Conservation (phyloP, 2,329 filamentous ascomycete genomes). For the Fusarium scirpi region DNA sequence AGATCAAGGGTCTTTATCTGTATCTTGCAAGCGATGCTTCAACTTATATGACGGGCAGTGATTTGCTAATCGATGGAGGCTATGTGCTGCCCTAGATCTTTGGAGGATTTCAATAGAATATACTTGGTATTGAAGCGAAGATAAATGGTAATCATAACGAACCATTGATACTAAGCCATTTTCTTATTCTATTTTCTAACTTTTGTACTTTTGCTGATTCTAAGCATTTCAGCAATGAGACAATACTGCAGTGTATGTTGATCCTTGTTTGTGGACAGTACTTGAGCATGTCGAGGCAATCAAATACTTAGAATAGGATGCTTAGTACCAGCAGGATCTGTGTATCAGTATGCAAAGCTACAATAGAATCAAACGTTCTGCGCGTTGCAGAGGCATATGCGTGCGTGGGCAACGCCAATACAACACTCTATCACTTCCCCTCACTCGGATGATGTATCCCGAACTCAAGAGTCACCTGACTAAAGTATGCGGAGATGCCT, state of each 20-base stretch:
- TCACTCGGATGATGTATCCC: conserved; percentile 26
- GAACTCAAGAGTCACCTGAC: conserved; percentile 22
- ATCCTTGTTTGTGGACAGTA: background rate
- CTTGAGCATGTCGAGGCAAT: background rate
- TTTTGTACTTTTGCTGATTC: background rate
- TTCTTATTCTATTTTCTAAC: background rate
- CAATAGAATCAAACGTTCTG: background rate
- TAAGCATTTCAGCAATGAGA: background rate
- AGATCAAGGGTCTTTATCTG: conserved; percentile 71
- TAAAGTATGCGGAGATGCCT: background rate
- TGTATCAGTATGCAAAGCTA: background rate
- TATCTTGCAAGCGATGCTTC: conserved; percentile 64
- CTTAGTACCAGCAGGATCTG: background rate
- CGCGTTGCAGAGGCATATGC: background rate
- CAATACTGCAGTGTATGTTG: background rate
- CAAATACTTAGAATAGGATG: accelerated
- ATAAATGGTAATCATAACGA: background rate
- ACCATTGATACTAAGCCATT: background rate
- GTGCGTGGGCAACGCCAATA: background rate
- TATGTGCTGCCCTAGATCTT: conserved; percentile 24
- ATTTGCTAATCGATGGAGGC: conserved; percentile 35
- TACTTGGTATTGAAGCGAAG: background rate
- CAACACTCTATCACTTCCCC: conserved; percentile 7
- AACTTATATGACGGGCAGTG: conserved; percentile 38
- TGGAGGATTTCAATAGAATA: background rate